Evolutionary conservation across 179 eudicot genomes (phyloP), one percentile per base, ranked within the genome.

Genomic region (Gypsophila paniculata): DNA sequence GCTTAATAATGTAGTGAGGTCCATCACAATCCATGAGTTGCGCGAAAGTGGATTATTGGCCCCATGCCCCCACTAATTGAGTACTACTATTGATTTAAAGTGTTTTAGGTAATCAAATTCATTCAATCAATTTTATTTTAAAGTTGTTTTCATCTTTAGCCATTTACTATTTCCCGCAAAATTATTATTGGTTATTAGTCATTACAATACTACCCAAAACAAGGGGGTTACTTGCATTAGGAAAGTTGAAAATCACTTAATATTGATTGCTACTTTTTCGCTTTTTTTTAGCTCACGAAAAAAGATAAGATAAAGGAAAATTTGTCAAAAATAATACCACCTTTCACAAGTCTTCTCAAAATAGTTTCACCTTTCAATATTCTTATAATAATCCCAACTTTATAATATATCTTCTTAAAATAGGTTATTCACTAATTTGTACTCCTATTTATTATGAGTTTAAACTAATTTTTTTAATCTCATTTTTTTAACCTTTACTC

Each of bases 1-100:
- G 69, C 25, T 60, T 65, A 65, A 65, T 65, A 65, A 65, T 42
- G 69, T 39, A 12, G 53, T 8, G 44, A 11, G 69, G 69, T 23
- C 67, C 67, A 34, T 65, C 25, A 5, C 67, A 21, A 13, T 42
- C 52, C 48, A 42, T 66, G 36, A 66, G 29, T 66, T 66, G 70
- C 57, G 25, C 38, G 13, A 66, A 66, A 66, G 70, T 44, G 70
- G 70, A 66, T 44, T 44, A 66, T 66, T 66, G 70, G 70, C 29
- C 70, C 70, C 70, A 66, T 66, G 38, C 26, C 55, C 12, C 70
- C 62, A 58, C 62, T 58, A 58, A 58, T 42, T 9, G 8, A 29
- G 6, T 58, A 21, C 13, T 22, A 48, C 57, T 66, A 66, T 66
- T 66, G 12, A 66, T 0, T 39, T 52, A 52, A 52, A 61, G 36